Evolutionary conservation across 169 alveolate genomes (phyloP).

Genomic region (Pseudocohnilembus persalinus): DNA sequence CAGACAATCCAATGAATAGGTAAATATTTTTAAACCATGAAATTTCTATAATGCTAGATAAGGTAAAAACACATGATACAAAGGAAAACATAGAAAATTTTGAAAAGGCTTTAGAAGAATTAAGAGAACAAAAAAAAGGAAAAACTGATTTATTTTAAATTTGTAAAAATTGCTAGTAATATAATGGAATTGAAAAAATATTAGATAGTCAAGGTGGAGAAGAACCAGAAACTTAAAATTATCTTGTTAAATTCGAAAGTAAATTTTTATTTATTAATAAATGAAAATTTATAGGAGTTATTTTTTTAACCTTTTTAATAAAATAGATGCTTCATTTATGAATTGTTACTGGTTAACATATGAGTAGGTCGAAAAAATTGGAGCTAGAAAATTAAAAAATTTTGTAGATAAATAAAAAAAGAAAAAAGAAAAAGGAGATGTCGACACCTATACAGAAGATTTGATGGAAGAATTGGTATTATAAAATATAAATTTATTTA

Average conservation of each 20-base stretch:
- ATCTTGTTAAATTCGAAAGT: constrained; percentile 11
- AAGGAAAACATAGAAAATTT: constrained; percentile 5
- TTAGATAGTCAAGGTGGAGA: neutral
- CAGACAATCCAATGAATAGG: constrained; percentile 36
- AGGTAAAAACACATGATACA: neutral
- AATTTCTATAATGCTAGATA: neutral
- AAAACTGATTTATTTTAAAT: constrained; percentile 31
- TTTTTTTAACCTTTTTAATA: neutral
- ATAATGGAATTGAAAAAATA: constrained; percentile 47
- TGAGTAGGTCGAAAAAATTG: constrained; percentile 5
- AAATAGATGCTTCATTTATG: constrained; percentile 15
- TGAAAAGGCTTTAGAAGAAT: neutral
- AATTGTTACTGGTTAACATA: constrained; percentile 32
- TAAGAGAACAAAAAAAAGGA: neutral
- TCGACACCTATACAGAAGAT: neutral
- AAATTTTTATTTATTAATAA: neutral
- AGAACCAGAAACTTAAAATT: neutral
- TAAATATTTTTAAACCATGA: neutral
- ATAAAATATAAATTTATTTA: too few relatives aligned
- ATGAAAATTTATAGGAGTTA: neutral
- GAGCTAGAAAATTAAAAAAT: constrained; percentile 29
- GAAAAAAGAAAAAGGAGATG: neutral
- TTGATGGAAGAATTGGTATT: constrained; percentile 33
- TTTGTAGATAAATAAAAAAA: constrained; percentile 38
- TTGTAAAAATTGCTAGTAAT: constrained; percentile 37